A percentile compares a stretch with the other conserved stretches of the same genome.
Conservation (phyloP, 441 rosid species). For the Adansonia gregorii region DNA sequence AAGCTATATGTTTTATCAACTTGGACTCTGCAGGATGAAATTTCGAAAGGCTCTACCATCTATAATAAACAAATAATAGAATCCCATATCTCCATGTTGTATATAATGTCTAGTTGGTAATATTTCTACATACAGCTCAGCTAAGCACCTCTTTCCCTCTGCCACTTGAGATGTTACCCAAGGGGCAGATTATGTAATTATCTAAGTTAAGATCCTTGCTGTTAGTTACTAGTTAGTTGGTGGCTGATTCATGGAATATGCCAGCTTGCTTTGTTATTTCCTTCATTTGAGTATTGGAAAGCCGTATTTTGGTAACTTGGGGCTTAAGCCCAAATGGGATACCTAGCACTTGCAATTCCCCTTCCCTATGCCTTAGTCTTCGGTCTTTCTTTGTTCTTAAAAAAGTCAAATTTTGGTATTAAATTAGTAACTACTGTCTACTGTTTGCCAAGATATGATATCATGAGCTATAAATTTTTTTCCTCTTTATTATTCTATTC, state of each 20-base stretch:
- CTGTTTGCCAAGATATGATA: neutral
- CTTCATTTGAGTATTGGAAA: neutral
- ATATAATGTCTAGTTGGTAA: neutral
- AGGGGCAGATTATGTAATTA: neutral
- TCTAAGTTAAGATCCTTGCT: neutral
- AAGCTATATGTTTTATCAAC: neutral
- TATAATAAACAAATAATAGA: slow-evolving; percentile 7
- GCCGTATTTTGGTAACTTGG: neutral
- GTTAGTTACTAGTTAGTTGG: neutral
- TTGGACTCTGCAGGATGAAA: neutral
- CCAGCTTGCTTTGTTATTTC: neutral
- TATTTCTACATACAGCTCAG: neutral
- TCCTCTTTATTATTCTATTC: neutral
- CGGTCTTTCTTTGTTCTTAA: neutral
- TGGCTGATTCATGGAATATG: neutral
- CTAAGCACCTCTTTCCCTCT: neutral
- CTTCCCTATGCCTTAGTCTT: neutral
- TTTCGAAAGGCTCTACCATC: neutral
- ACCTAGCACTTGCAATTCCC: neutral
- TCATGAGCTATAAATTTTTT: neutral
- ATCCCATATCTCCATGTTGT: neutral
- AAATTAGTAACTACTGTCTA: neutral
- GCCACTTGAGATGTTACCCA: neutral
- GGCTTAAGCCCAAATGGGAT: neutral
- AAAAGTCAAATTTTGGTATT: neutral